phyloP scores from a whole-genome alignment of 306 rosid species.

The Malus sieversii region DNA sequence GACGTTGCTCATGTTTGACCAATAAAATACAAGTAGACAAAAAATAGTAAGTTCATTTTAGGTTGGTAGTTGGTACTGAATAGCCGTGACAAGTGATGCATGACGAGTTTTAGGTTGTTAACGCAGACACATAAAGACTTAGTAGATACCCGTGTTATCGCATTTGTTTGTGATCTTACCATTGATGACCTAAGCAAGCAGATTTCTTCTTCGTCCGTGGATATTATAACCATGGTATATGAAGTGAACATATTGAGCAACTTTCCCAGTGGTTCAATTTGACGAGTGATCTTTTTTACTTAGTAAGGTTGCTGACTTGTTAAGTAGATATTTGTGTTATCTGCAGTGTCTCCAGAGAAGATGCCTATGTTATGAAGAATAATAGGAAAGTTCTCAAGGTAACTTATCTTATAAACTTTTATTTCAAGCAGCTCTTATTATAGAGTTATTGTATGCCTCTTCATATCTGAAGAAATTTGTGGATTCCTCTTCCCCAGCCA shows the following conservation, averaged over 20 bases:
- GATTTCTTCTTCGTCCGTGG: constrained; percentile 65
- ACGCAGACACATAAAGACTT: constrained; percentile 71
- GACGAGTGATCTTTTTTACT: constrained; percentile 2
- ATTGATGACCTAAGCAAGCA: constrained; percentile 63
- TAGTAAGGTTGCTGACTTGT: constrained; percentile 56
- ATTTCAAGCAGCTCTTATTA: neutral
- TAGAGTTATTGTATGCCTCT: constrained; percentile 5
- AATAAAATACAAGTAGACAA: neutral
- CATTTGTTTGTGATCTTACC: constrained; percentile 86
- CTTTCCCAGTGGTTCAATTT: constrained; percentile 15
- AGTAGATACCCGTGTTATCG: constrained; percentile 54
- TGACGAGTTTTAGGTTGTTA: constrained; percentile 15
- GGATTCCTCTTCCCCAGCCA: constrained; percentile 45
- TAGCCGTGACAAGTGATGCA: neutral
- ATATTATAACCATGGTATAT: constrained; percentile 84
- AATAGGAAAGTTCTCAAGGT: constrained; percentile 71
- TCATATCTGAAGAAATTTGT: constrained; percentile 12
- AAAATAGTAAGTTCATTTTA: neutral
- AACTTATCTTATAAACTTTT: neutral
- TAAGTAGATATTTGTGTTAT: constrained; percentile 89
- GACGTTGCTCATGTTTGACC: neutral
- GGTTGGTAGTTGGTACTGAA: neutral
- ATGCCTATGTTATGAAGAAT: constrained; percentile 75
- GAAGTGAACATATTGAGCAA: constrained; percentile 13
- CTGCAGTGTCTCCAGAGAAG: constrained; percentile 96